Conservation (phyloP, 352 stramenopile genomes). For the Lagenidium giganteum region DNA sequence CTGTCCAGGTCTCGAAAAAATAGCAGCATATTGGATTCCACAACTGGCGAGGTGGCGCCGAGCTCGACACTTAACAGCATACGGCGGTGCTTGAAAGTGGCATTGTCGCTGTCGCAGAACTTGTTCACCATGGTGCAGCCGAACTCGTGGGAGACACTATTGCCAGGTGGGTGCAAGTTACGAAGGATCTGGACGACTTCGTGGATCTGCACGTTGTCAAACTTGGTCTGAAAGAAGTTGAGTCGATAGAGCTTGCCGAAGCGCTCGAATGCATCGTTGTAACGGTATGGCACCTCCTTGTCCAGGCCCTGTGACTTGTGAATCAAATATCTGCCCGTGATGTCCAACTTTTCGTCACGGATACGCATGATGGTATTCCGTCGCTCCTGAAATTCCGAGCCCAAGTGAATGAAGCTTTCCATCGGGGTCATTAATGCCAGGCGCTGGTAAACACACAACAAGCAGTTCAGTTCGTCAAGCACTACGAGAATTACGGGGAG, state of each 20-base stretch:
- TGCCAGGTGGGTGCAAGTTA: too few species aligned
- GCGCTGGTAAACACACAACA: constrained; percentile 22
- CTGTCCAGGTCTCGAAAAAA: too few species aligned
- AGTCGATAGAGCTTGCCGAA: constrained; percentile 70
- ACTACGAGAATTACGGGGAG: too few species aligned
- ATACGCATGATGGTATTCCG: constrained; percentile 36
- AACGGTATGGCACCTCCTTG: constrained; percentile 48
- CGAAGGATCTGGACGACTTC: constrained; percentile 49
- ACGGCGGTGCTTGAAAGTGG: too few species aligned
- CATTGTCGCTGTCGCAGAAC: too few species aligned
- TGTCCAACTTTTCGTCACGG: constrained; percentile 44
- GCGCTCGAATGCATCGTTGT: constrained; percentile 56
- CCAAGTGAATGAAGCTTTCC: constrained; percentile 54
- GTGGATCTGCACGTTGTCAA: constrained; percentile 29
- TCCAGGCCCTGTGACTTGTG: constrained; percentile 42
- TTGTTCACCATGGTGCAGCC: too few species aligned
- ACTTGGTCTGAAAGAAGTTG: constrained; percentile 52
- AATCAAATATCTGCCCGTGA: constrained; percentile 31
- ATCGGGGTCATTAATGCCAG: constrained; percentile 65
- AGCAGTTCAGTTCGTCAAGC: too few species aligned
- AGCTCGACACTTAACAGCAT: too few species aligned
- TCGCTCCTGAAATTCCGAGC: constrained; percentile 27
- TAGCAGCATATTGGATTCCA: too few species aligned
- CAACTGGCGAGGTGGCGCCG: too few species aligned
- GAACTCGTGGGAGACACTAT: too few species aligned